Base-by-base conservation (phyloP, 305 asterid species). In the Fraxinus nigra region DNA sequence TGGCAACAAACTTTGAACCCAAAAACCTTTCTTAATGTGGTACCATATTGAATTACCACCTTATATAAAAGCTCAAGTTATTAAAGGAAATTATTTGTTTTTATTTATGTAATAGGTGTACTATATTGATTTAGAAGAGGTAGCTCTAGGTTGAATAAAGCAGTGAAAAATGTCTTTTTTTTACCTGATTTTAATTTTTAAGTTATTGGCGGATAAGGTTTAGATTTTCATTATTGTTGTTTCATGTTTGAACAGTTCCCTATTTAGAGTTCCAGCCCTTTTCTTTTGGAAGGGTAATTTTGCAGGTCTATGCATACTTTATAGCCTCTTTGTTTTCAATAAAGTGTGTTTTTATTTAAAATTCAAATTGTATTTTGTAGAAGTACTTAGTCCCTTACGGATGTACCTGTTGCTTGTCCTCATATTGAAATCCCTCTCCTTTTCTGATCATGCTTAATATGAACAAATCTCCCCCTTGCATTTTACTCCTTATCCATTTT, bases 361-460 rank as follows among this genome's bases (percentile, higher is more conserved):
- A 65, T 65, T 24, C 72, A 65, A 65, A 10, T 1, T 28, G 35
- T 26, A 11, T 26, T 65, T 65, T 65, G n/a, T 65, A 28, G 34
- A 22, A 7, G 73, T 24, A 22, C 30, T 63, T 22, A 9, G 72
- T 63, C 70, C 70, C 70, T 7, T 22, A 24, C 0, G 33, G 72
- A 63, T 63, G 73, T 65, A 65, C 73, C 35, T 9, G 73, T 65
- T 26, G 73, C 73, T 65, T 9, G 73, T 65, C 73, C 73, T 59
- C 69, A 2, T 59, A 20, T 59, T 22, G 32, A 22, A 22, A 61
- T 61, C 33, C 70, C 70, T 3, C 70, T 61, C 70, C 5, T 22
- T 61, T 9, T 61, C 70, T 61, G 70, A 61, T 22, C 14, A 22
- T 5, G 40, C 37, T 69, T 69, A 69, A 69, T 30, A 69, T 28